These are phyloP conservation scores for Barnettozyma pratensis DNA, from an alignment of 805 yeast species.

Conservation along the genomic window DNA sequence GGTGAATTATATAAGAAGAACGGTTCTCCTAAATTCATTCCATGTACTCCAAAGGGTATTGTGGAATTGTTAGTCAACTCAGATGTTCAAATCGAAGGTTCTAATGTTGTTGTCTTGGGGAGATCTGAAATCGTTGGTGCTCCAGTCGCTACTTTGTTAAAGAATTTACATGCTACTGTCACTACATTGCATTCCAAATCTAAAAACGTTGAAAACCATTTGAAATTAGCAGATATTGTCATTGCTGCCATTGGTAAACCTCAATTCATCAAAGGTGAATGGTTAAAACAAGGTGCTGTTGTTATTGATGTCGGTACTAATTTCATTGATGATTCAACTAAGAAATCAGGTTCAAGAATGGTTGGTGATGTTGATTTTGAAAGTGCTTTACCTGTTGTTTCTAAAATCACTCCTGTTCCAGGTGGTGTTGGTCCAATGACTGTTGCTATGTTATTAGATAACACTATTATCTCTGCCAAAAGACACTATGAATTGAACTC, in stretches of 20 bases:
- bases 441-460: conserved; percentile 73
- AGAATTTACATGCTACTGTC: conserved; percentile 69
- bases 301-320: conserved; percentile 84
- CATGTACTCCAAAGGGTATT: conserved; percentile 82
- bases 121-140: conserved; percentile 83
- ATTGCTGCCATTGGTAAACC: conserved; percentile 74
- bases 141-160: conserved; percentile 68
- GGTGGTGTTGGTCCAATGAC: conserved; percentile 95
- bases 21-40: conserved; percentile 65
- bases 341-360: conserved; percentile 63
- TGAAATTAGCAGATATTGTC: conserved; percentile 67
- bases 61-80: conserved; percentile 57
- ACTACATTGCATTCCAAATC: conserved; percentile 70
- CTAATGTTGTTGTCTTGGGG: conserved; percentile 75
- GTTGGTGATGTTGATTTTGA: conserved; percentile 77
- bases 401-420: conserved; percentile 76
- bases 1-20: conserved; percentile 73
- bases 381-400: conserved; percentile 47
- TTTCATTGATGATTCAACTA: conserved; percentile 58
- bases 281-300: conserved; percentile 63
- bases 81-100: conserved; percentile 52
- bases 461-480: conserved; percentile 66
- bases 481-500: conserved; percentile 28
- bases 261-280: conserved; percentile 64
- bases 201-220: conserved; percentile 41